phyloP scores from a whole-genome alignment of 352 stramenopile species.

The Aphanomyces astaci region DNA sequence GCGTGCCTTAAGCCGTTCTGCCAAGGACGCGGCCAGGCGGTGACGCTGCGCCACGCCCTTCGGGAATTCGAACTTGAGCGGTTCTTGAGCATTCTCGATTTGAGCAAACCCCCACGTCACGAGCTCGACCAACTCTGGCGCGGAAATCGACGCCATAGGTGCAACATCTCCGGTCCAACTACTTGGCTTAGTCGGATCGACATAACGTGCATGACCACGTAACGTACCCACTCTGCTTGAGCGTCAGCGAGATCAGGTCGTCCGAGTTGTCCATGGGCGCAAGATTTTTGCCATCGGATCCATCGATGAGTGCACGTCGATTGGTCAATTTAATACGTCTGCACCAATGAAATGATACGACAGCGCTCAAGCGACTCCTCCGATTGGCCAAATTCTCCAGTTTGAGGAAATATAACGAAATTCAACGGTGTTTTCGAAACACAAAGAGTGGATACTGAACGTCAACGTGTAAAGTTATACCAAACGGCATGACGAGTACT shows the following conservation, averaged over 20 bases:
- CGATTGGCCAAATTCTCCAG: background rate
- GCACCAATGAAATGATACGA: background rate
- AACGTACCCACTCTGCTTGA: conserved; percentile 20
- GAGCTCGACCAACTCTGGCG: background rate
- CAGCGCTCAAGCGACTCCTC: background rate
- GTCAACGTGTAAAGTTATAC: too few relatives aligned
- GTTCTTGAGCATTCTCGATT: background rate
- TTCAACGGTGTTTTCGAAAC: background rate
- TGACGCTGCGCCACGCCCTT: conserved; percentile 63
- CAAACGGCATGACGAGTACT: too few relatives aligned
- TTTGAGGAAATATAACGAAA: background rate
- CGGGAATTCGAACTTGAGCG: conserved; percentile 24
- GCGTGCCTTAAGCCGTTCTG: conserved; percentile 61
- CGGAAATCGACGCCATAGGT: background rate
- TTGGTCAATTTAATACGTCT: background rate
- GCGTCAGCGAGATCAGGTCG: conserved; percentile 20
- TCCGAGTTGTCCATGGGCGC: conserved; percentile 18
- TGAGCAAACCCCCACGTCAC: conserved; percentile 13
- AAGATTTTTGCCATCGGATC: background rate
- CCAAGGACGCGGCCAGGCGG: conserved; percentile 61
- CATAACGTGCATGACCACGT: background rate
- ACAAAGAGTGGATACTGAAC: too few relatives aligned
- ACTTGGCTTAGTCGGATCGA: background rate
- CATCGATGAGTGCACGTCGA: background rate
- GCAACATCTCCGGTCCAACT: conserved; percentile 12